Base-by-base conservation (phyloP, 2,329 filamentous ascomycete species). In the Sporothrix sp. region DNA sequence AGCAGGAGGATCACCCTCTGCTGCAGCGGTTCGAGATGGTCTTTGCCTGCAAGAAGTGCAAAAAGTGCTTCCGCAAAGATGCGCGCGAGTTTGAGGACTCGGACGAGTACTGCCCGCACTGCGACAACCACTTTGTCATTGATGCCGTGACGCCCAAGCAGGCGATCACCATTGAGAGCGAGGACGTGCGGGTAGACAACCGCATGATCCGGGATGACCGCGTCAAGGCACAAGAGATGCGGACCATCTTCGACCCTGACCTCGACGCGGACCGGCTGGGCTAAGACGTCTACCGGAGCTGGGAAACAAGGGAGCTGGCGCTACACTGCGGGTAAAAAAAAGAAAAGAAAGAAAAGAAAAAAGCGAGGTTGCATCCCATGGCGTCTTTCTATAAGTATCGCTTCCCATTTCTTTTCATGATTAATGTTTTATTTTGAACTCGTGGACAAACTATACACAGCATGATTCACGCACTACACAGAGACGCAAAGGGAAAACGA, bases 31-130 rank as follows among this genome's bases (percentile, higher is more conserved):
- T 83, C 60, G 93, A 98, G 63, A 95, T 98, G 88, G 79, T 74
- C 33, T 97, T 98, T 63, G 88, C 87, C 48, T 98, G 93, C 79
- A 98, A 98, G 63, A 98, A 98, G 73, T 98, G 93, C 81, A 90
- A 85, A 60, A 98, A 98, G 71, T 90, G 84, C 68, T 98, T 98
- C 74, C 85, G 93, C 59, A 98, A 97, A 66, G 87, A 98, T 62
- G 85, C 85, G 40, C 72, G 80, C 57, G 87, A 95, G 66, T 96
- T 95, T 61, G 93, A 98, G 60, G 93, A 98, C 60, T 84, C 87
- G 65, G 93, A 98, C 71, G 94, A 98, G 67, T 98, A 95, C 75
- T 98, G 93, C 73, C 94, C 93, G 20, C 87, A 96, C 71, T 98
- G 93, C 73, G 93, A 98, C 66, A 98, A 98, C 71, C 94, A 98